Conservation (phyloP, 345 rosid species). For the Litchi chinensis region DNA sequence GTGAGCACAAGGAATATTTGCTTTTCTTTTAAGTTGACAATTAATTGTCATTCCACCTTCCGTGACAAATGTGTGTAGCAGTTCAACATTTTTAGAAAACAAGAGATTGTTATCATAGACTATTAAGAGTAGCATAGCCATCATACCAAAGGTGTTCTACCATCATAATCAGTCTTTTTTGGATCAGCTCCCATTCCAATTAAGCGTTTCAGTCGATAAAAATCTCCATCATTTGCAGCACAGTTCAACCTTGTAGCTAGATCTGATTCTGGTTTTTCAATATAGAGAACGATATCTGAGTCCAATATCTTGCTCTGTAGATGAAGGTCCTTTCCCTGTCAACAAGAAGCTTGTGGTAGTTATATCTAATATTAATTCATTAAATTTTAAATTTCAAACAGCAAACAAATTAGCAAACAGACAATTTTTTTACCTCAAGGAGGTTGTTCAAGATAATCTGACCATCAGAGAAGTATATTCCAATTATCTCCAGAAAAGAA, state of each 20-base stretch:
- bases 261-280: slow-evolving; percentile 72
- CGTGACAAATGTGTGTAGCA: neutral
- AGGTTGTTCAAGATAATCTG: slow-evolving; percentile 72
- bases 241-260: slow-evolving; percentile 66
- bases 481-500: slow-evolving; percentile 65
- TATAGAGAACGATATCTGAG: slow-evolving; percentile 64
- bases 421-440: slow-evolving; percentile 46
- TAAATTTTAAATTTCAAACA: neutral
- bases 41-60: neutral
- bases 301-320: slow-evolving; percentile 52
- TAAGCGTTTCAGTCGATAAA: slow-evolving; percentile 59
- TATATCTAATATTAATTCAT: neutral
- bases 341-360: neutral
- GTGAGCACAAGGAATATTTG: neutral
- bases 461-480: slow-evolving; percentile 71
- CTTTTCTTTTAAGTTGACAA: neutral
- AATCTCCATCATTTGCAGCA: slow-evolving; percentile 67
- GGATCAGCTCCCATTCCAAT: slow-evolving; percentile 76
- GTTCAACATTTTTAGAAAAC: neutral
- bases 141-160: slow-evolving; percentile 84
- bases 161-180: slow-evolving; percentile 64
- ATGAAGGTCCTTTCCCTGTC: slow-evolving; percentile 68
- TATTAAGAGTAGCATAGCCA: slow-evolving; percentile 6
- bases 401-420: neutral
- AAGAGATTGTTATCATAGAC: neutral